Evolutionary conservation across 1,284 basidiomycete species (phyloP).

Genomic region (Limonomyces culmigenus): DNA sequence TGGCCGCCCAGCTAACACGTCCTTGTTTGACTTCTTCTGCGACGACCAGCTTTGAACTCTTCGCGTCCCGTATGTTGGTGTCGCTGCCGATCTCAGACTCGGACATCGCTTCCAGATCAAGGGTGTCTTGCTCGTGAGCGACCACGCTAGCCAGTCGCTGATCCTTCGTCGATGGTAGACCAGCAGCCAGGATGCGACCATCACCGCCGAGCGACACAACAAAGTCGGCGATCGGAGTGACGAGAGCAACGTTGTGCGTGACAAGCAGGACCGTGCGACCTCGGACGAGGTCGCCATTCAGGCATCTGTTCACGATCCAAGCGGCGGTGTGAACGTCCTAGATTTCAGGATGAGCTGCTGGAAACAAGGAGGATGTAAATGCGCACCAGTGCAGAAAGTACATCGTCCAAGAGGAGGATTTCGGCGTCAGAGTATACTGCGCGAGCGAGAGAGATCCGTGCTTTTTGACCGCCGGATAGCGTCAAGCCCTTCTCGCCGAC

Average conservation of each 20-base stretch:
- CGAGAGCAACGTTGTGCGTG: constrained; percentile 58
- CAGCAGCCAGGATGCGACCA: constrained; percentile 30
- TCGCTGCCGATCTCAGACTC: no score
- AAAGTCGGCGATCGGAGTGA: constrained; percentile 44
- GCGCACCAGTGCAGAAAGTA: no score
- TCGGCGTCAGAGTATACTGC: constrained; percentile 49
- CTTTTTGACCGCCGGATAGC: constrained; percentile 64
- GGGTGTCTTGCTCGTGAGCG: no score
- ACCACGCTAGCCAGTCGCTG: no score
- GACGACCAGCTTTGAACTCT: constrained; percentile 34
- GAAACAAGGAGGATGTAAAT: no score
- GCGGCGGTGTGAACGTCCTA: constrained; percentile 54
- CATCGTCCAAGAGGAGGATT: constrained; percentile 50
- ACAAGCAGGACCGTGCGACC: constrained; percentile 60
- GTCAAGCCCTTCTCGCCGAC: constrained; percentile 52
- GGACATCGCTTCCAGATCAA: no score
- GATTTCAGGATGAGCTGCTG: no score
- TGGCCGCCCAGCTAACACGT: constrained; percentile 27
- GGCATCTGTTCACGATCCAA: constrained; percentile 64
- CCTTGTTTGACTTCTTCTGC: constrained; percentile 48
- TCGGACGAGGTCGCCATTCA: constrained; percentile 43
- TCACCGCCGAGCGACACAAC: constrained; percentile 39
- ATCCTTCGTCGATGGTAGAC: no score
- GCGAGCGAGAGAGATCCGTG: constrained; percentile 57
- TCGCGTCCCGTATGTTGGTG: no score